phyloP scores from a whole-genome alignment of 176 grass and related monocot species.

The Carex cristatella region DNA sequence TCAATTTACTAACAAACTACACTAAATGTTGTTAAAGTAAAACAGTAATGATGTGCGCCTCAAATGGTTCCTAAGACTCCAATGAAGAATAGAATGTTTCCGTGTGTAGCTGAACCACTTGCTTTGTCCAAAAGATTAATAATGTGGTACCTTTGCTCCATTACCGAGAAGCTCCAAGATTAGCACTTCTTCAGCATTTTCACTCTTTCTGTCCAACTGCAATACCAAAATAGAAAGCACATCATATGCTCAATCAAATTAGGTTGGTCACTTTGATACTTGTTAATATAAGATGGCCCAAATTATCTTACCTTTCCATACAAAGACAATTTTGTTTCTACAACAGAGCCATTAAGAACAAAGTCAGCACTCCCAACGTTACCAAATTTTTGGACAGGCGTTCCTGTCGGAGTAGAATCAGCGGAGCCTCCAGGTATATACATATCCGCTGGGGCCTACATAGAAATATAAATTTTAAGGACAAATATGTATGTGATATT shows the following conservation, averaged over 20 bases:
- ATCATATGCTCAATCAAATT: not conserved
- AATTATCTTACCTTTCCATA: conserved; percentile 68
- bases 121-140: not conserved
- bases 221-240: conserved; percentile 26
- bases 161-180: conserved; percentile 75
- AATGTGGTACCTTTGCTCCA: conserved; percentile 69
- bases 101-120: not conserved
- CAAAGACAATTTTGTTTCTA: conserved; percentile 81
- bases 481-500: conserved; percentile 11
- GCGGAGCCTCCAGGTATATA: conserved; percentile 66
- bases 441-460: conserved; percentile 67
- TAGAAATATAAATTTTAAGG: conserved; percentile 14
- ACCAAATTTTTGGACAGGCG: conserved; percentile 46
- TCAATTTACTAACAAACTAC: not conserved
- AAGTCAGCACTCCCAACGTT: conserved; percentile 75
- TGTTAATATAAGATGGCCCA: conserved; percentile 11
- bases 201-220: conserved; percentile 62
- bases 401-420: conserved; percentile 37
- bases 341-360: conserved; percentile 82
- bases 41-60: not conserved
- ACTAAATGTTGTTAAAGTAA: not conserved
- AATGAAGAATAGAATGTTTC: not conserved
- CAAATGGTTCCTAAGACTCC: not conserved
- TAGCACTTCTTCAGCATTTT: conserved; percentile 52
- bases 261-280: not conserved